Conservation (phyloP, 108 stramenopile species). For the Cyclostephanos tholiformis region DNA sequence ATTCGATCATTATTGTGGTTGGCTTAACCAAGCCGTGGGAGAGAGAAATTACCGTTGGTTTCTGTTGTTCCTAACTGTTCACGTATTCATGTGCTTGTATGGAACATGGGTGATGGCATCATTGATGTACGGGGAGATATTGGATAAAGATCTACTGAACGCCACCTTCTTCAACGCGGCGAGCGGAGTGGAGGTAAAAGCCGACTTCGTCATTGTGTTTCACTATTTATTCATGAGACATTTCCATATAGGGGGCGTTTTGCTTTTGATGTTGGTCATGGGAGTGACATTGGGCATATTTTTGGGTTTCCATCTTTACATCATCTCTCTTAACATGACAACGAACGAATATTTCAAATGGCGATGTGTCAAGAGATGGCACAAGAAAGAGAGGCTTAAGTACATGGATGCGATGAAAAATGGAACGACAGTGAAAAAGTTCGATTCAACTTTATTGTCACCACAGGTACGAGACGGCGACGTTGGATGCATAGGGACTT, state of each 20-base stretch:
- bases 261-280: constrained; percentile 37
- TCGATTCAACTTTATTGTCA: background rate
- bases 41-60: constrained; percentile 92
- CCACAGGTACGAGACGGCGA: constrained; percentile 40
- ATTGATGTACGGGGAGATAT: constrained; percentile 57
- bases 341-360: constrained; percentile 91
- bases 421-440: constrained; percentile 13
- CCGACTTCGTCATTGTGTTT: constrained; percentile 53
- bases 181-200: constrained; percentile 65
- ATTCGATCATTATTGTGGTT: constrained; percentile 93
- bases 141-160: constrained; percentile 60
- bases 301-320: constrained; percentile 35
- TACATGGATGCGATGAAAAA: constrained; percentile 64
- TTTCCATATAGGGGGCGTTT: constrained; percentile 28
- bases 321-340: constrained; percentile 59
- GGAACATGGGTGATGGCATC: constrained; percentile 53
- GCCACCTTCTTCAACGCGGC: constrained; percentile 70
- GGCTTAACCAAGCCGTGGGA: constrained; percentile 85
- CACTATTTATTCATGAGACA: constrained; percentile 67
- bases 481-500: constrained; percentile 62
- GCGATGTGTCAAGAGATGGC: constrained; percentile 67
- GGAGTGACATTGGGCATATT: constrained; percentile 30
- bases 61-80: constrained; percentile 72
- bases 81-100: constrained; percentile 82
- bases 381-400: constrained; percentile 58